Evolutionary conservation across 495 filamentous ascomycete species (phyloP), one percentile per base, ranked within the genome.

Genomic region (Elaphomyces granulatus): DNA sequence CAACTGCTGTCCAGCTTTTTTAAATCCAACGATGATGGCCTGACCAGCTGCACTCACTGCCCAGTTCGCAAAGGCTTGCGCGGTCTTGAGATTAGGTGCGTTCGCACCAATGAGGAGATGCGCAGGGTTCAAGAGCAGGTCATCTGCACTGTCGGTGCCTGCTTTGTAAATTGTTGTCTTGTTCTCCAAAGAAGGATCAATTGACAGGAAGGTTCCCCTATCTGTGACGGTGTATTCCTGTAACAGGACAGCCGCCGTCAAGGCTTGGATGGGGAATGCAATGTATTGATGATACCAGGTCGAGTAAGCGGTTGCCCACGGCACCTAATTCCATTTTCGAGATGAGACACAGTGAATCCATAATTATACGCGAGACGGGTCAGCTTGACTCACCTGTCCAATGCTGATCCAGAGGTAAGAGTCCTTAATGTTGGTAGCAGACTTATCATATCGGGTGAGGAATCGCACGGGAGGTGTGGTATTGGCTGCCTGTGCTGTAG

Each of bases 361-460:
- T n/a, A n/a, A n/a, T n/a, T n/a, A n/a, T n/a, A n/a, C n/a, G n/a
- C n/a, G n/a, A n/a, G n/a, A n/a, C n/a, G n/a, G n/a, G n/a, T n/a
- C n/a, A n/a, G n/a, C n/a, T n/a, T n/a, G n/a, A n/a, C 46, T 26
- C 10, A 55, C 56, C 42, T 67, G 58, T 8, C 66, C 64, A 36
- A 68, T 67, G 1, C 40, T 42, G 28, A 61, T 50, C 61, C 63
- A 70, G 10, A 67, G 39, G 43, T 53, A 32, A 0, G 59, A 62
- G n/a, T 67, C 66, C 36, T 64, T 64, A 45, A 70, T 67, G 30
- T 64, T 67, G 3, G 59, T 63, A 0, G 65, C 64, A 3, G 61
- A 66, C 40, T 65, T 68, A 46, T 70, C 66, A 41, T 53, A 61
- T 3, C 59, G 58, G 20, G 40, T 42, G 31, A 70, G 55, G 34